Evolutionary conservation across 148 eudicot species (phyloP).

Genomic region (Rhododendron simsii): DNA sequence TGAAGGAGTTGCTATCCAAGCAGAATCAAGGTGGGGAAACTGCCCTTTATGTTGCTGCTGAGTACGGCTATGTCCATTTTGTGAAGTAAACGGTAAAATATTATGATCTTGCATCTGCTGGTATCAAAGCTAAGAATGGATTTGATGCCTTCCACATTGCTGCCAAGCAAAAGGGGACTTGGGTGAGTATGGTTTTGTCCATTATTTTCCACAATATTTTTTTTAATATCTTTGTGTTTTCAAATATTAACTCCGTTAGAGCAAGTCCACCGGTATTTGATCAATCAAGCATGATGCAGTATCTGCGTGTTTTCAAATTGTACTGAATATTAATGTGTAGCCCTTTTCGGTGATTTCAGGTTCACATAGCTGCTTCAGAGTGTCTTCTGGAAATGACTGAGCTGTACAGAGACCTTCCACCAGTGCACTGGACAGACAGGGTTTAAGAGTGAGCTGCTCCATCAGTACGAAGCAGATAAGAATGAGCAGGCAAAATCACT

Average conservation of each 20-base stretch:
- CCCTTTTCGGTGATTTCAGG: conserved; percentile 28
- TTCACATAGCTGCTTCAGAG: conserved; percentile 76
- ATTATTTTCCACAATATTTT: background rate
- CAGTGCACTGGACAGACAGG: conserved; percentile 29
- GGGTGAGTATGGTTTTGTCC: conserved; percentile 23
- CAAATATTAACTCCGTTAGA: background rate
- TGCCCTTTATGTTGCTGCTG: conserved; percentile 50
- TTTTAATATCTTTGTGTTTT: background rate
- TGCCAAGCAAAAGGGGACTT: conserved; percentile 51
- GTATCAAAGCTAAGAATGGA: conserved; percentile 44
- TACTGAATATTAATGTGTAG: background rate
- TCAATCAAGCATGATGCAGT: background rate
- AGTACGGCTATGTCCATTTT: conserved; percentile 37
- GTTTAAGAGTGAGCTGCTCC: conserved; percentile 51
- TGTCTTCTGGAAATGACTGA: conserved; percentile 62
- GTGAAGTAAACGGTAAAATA: conserved; percentile 39
- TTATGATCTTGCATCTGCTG: conserved; percentile 38
- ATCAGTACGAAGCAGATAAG: conserved; percentile 53
- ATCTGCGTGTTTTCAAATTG: background rate
- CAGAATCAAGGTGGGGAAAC: conserved; percentile 52
- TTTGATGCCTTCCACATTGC: conserved; percentile 59
- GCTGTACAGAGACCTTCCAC: conserved; percentile 31
- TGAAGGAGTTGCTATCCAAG: conserved; percentile 36
- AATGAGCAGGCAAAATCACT: conserved; percentile 76
- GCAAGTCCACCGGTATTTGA: background rate